Percentiles rank a stretch among this genome's conserved stretches.
phyloP scores from a whole-genome alignment of 192 early-diverging fungal genomes.

The Coemansia sp. region DNA sequence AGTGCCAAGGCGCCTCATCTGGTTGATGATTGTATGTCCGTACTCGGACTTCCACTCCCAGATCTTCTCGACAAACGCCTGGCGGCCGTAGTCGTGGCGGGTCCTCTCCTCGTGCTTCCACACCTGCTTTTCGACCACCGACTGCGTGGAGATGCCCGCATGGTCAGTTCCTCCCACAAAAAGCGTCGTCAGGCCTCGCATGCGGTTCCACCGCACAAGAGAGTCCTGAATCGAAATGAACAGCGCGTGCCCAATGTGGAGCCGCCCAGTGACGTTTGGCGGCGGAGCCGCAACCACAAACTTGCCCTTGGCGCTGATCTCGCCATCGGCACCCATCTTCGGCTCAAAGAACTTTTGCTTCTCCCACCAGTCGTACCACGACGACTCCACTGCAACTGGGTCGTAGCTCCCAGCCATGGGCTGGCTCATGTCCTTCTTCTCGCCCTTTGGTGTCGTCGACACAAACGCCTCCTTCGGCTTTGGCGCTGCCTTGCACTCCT shows the following conservation, averaged over 20 bases:
- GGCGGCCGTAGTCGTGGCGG: slow-evolving; percentile 91
- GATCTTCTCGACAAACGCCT: slow-evolving; percentile 81
- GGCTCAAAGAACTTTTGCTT: slow-evolving; percentile 91
- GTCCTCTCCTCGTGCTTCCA: slow-evolving; percentile 82
- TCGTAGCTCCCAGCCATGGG: slow-evolving; percentile 83
- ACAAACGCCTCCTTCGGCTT: slow-evolving; percentile 62
- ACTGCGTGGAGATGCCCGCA: slow-evolving; percentile 95
- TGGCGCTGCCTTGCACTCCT: slow-evolving; percentile 62
- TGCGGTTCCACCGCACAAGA: slow-evolving; percentile 94
- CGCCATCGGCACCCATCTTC: slow-evolving; percentile 53
- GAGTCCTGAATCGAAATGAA: slow-evolving; percentile 94
- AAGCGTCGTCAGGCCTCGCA: slow-evolving; percentile 93
- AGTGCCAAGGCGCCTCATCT: slow-evolving; percentile 85
- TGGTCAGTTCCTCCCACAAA: slow-evolving; percentile 96
- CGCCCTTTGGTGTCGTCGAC: slow-evolving; percentile 81
- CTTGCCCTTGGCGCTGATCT: slow-evolving; percentile 69
- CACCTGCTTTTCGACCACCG: slow-evolving; percentile 95
- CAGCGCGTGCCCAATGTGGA: slow-evolving; percentile 95
- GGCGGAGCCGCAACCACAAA: slow-evolving; percentile 96
- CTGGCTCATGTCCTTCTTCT: slow-evolving; percentile 77
- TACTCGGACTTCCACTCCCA: slow-evolving; percentile 97
- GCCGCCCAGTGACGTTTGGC: slow-evolving; percentile 97
- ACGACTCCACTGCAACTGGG: slow-evolving; percentile 86
- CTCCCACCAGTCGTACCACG: slow-evolving; percentile 99
- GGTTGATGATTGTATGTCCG: slow-evolving; percentile 77